phyloP scores from a whole-genome alignment of 805 yeast genomes.

The Sporopachydermia quercuum region DNA sequence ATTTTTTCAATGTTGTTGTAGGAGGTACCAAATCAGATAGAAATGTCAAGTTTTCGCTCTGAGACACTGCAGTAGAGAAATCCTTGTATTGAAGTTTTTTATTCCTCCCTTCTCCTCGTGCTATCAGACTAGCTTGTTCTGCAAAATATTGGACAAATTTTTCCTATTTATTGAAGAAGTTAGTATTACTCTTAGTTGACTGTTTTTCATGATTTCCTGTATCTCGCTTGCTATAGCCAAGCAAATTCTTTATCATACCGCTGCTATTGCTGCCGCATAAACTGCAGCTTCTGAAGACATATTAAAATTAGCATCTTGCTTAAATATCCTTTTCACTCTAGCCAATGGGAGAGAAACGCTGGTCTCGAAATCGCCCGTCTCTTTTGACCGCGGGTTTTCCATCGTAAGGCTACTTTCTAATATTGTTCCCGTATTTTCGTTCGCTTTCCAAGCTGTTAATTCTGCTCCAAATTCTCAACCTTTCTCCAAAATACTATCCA shows the following conservation, averaged over 20 bases:
- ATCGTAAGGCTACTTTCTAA: no score
- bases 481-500: no score
- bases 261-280: conserved; percentile 63
- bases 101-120: conserved; percentile 45
- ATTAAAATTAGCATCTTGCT: conserved; percentile 59
- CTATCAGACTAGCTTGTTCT: conserved; percentile 52
- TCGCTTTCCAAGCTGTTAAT: no score
- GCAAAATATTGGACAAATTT: conserved; percentile 54
- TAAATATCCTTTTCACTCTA: conserved; percentile 56
- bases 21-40: conserved; percentile 55
- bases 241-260: conserved; percentile 18
- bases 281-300: conserved; percentile 59
- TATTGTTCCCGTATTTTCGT: no score
- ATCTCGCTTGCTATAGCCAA: neutral
- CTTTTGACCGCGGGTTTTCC: no score
- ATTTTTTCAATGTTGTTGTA: conserved; percentile 33
- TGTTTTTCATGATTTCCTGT: neutral
- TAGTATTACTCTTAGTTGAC: no score
- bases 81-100: conserved; percentile 61
- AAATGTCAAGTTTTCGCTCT: conserved; percentile 46
- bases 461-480: no score
- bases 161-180: no score
- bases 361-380: neutral
- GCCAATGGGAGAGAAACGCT: conserved; percentile 37
- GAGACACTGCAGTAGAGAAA: conserved; percentile 46